A percentile compares a stretch with the other conserved stretches of the same genome.
Conservation (phyloP, 805 yeast genomes). For the Saccharomyces mikatae region DNA sequence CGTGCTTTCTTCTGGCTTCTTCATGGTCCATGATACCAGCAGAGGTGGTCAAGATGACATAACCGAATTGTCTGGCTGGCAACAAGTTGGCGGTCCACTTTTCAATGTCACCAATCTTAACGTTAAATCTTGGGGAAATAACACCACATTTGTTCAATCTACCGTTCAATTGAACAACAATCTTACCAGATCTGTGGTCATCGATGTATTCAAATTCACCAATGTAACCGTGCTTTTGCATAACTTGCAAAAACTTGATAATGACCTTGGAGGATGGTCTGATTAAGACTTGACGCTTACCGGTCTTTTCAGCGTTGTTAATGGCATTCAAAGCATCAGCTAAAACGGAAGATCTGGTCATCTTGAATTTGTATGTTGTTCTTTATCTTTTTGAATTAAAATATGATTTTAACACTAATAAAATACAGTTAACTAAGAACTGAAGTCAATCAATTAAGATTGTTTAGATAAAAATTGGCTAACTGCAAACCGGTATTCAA, state of each 20-base stretch:
- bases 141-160: conserved; percentile 99
- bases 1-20: conserved; percentile 99
- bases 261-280: conserved; percentile 98
- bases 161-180: conserved; percentile 93
- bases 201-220: conserved; percentile 97
- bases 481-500: background rate
- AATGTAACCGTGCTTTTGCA: conserved; percentile 98
- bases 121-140: conserved; percentile 97
- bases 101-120: conserved; percentile 89
- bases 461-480: background rate
- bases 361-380: conserved; percentile 32
- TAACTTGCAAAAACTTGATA: conserved; percentile 91
- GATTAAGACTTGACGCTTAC: conserved; percentile 96
- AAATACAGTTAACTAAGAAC: background rate
- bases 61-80: conserved; percentile 99
- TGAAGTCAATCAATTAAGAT: background rate
- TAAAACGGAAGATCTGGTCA: conserved; percentile 97
- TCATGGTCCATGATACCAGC: conserved; percentile 99
- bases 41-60: conserved; percentile 94
- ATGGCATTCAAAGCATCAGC: conserved; percentile 97
- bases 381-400: background rate
- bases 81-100: conserved; percentile 97
- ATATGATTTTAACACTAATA: background rate
- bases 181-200: conserved; percentile 98
- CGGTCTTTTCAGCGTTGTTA: conserved; percentile 98